A percentile compares a stretch with the other conserved stretches of the same genome.
These are phyloP conservation scores for Pseudevernia furfuracea DNA, from an alignment of 495 filamentous ascomycete genomes.

Conservation along the genomic window DNA sequence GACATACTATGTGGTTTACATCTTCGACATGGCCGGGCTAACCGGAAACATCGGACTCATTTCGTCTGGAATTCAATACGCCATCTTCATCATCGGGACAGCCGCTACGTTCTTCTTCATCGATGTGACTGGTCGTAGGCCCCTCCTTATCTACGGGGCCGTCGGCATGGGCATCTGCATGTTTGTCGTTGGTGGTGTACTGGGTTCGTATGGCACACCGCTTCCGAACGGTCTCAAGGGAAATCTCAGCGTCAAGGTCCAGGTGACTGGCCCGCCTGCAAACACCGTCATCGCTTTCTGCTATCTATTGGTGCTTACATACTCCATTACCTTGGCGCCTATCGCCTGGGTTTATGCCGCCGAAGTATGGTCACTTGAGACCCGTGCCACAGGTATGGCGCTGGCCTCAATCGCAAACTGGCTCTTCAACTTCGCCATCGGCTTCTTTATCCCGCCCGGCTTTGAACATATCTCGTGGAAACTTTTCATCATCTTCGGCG, in stretches of 20 bases:
- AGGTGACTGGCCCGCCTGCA: constrained; percentile 52
- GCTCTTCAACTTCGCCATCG: constrained; percentile 70
- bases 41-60: constrained; percentile 58
- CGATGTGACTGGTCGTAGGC: constrained; percentile 65
- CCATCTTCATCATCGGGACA: constrained; percentile 66
- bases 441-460: constrained; percentile 60
- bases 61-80: constrained; percentile 66
- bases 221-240: constrained; percentile 54
- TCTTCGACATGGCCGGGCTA: constrained; percentile 57
- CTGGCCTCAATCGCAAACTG: constrained; percentile 63
- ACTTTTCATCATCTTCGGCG: constrained; percentile 67
- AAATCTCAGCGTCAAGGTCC: constrained; percentile 60
- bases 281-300: constrained; percentile 69
- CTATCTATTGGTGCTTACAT: constrained; percentile 71
- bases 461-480: constrained; percentile 68
- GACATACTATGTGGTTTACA: constrained; percentile 59
- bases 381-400: constrained; percentile 63
- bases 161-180: constrained; percentile 55
- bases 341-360: constrained; percentile 69
- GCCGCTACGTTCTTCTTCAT: constrained; percentile 62
- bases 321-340: constrained; percentile 64
- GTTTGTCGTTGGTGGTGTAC: constrained; percentile 46
- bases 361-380: constrained; percentile 69
- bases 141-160: constrained; percentile 61
- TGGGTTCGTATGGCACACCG: constrained; percentile 43